Conservation (phyloP, 2,329 filamentous ascomycete species). For the Aspergillus novoparasiticus region DNA sequence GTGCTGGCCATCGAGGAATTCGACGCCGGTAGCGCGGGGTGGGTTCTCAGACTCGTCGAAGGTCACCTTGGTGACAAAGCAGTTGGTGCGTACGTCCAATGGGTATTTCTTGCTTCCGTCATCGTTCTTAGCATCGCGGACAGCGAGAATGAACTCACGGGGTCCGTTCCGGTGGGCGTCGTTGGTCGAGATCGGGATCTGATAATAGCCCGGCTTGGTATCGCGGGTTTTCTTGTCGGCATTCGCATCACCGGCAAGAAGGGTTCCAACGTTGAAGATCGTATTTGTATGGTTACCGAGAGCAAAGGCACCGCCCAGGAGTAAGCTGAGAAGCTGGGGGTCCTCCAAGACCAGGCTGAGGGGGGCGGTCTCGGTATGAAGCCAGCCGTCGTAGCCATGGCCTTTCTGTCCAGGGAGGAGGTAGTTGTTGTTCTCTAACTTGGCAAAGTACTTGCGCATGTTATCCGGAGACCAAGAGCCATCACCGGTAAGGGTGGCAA, state of each 20-base stretch:
- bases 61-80: conserved; percentile 49
- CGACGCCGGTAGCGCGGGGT: conserved; percentile 52
- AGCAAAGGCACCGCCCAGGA: conserved; percentile 55
- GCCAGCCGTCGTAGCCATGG: conserved; percentile 44
- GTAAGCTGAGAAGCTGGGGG: conserved; percentile 55
- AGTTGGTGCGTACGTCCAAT: conserved; percentile 57
- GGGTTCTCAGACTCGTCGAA: conserved; percentile 43
- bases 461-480: conserved; percentile 58
- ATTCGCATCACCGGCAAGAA: conserved; percentile 57
- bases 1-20: conserved; percentile 51
- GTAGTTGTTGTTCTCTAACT: conserved; percentile 59
- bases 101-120: conserved; percentile 49
- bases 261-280: conserved; percentile 47
- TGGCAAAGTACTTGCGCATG: conserved; percentile 60
- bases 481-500: conserved; percentile 63
- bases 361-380: conserved; percentile 31
- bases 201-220: conserved; percentile 53
- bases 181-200: conserved; percentile 57
- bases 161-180: conserved; percentile 29
- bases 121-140: conserved; percentile 26
- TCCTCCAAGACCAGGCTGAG: conserved; percentile 56
- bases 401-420: conserved; percentile 44
- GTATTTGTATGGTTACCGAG: conserved; percentile 51
- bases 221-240: conserved; percentile 51
- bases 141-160: conserved; percentile 47